Base-by-base conservation (phyloP, 164 flowering plant genomes). In the Aristolochia californica region DNA sequence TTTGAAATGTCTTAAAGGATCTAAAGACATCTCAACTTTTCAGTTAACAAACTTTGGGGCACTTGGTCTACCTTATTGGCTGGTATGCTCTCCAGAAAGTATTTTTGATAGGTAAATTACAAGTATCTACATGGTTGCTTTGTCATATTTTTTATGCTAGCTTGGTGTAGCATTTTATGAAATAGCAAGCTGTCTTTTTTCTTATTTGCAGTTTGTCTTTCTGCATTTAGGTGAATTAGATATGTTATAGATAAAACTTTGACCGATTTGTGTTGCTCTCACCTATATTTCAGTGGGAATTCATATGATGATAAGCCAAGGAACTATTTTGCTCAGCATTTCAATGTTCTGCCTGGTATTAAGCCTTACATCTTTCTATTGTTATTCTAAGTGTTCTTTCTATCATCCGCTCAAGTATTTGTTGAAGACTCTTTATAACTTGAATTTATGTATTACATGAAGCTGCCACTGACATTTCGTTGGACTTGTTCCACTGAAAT, bases 31-130 rank as follows among this genome's bases (percentile, higher is more conserved):
- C 24, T 78, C 88, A 53, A 68, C 57, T 66, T 63, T 85, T 30
- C 72, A 72, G 48, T 71, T 88, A 48, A 83, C 95, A 16, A 87
- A 87, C 61, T 74, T 85, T 66, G 94, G 79, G 59, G 59, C 69
- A 45, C 88, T 89, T 71, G 96, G 97, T 52, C 67, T 89, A 51
- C n/a, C n/a, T n/a, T n/a, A n/a, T n/a, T n/a, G n/a, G n/a, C n/a
- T n/a, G n/a, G n/a, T n/a, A n/a, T n/a, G 40, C 40, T 76, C 87
- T 66, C 55, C 81, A 68, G 98, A 93, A 74, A 78, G 65, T 57
- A 77, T 72, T 68, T 73, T 63, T 69, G 48, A 74, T 56, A 54
- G 54, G 98, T 88, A 64, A 80, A 84, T 74, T 22, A 45, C 0
- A 55, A 45, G 12, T 20, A 15, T 9, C 9, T 9, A 9, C 15